Evolutionary conservation across 164 flowering plant species (phyloP), one percentile per base, ranked within the genome.

Genomic region (Piper longum): DNA sequence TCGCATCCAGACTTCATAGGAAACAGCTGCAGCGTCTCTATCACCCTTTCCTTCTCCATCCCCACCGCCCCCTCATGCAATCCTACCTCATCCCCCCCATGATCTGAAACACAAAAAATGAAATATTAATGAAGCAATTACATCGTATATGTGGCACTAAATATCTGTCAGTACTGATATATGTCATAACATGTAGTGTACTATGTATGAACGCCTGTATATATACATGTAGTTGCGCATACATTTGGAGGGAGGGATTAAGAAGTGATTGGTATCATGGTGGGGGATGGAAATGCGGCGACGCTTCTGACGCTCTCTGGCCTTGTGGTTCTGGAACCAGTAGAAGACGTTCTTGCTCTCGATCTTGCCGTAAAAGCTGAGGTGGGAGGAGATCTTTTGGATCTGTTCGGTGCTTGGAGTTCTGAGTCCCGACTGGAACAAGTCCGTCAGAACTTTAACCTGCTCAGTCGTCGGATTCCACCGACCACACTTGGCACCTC

Each of bases 301-400:
- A 1, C 97, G 86, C 75, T 86, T 89, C 70, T 89, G 97, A 64
- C 98, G 76, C 65, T 93, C 98, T 43, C 98, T 74, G 54, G 97
- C 99, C 73, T 93, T 93, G 69, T 93, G 99, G 65, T 93, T 93
- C 73, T 93, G 99, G 57, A 93, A 93, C 99, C 97, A 93, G 68
- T 93, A 92, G 67, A 92, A 92, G 19, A 92, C 98, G 71, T 92
- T 92, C 79, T 92, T 92, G 78, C 95, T 89, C 78, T 93, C 98
- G 59, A 93, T 93, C 85, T 88, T 90, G 8, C 98, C 98, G 55
- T 88, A 93, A 72, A 78, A 85, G 83, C 98, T 89, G 54, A 93
- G 77, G 78, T 93, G 89, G 17, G 85, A 62, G 0, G 98, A 89
- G 67, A 93, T 93, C 76, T 81, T 85, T 64, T 89, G 98, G 48